Percentiles rank a stretch among this genome's conserved stretches.
phyloP scores from a whole-genome alignment of 2,329 filamentous ascomycete species.

The Colletotrichum cordylinicola region DNA sequence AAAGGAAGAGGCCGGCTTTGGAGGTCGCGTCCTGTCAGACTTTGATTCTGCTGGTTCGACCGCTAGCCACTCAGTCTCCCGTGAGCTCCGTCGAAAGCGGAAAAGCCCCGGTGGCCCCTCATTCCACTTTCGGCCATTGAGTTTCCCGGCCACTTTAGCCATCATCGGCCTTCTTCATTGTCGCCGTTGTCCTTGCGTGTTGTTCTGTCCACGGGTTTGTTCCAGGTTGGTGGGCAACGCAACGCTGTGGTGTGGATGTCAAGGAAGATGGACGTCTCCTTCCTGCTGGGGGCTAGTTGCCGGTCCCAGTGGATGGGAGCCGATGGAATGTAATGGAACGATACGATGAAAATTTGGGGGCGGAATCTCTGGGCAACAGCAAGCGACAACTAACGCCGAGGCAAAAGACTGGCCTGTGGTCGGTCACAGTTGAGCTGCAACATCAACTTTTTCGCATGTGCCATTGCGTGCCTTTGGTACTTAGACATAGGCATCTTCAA shows the following conservation, averaged over 20 bases:
- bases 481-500: background rate
- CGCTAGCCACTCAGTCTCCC: background rate
- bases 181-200: background rate
- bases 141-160: background rate
- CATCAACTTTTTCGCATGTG: background rate
- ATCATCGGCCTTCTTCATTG: background rate
- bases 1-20: background rate
- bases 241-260: constrained; percentile 11
- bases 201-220: background rate
- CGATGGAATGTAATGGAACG: constrained; percentile 14
- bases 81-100: background rate
- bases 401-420: background rate
- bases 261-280: background rate
- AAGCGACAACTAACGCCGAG: background rate
- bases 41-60: background rate
- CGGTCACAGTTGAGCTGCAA: background rate
- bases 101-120: constrained; percentile 1
- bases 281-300: constrained; percentile 2
- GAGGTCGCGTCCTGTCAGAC: background rate
- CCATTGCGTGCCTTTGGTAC: background rate
- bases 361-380: background rate
- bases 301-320: background rate
- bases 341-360: background rate
- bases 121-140: background rate
- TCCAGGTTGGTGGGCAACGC: constrained; percentile 14